Conservation (phyloP, 345 rosid species). For the Boechera stricta region DNA sequence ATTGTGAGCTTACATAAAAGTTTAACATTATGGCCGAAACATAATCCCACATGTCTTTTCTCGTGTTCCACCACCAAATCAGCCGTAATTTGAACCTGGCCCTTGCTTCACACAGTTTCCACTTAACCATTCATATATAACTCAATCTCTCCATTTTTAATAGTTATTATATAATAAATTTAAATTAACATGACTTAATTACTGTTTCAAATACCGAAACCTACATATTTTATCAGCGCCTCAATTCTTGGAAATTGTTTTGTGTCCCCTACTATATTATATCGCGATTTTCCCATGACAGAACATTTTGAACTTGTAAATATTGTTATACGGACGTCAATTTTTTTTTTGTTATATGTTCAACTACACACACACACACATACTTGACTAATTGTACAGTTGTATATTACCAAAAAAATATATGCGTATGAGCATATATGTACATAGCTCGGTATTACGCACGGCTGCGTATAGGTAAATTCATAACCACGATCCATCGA, state of each 20-base stretch:
- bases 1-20: constrained; percentile 2
- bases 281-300: constrained; percentile 25
- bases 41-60: constrained; percentile 46
- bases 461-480: not conserved
- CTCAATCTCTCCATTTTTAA: not conserved
- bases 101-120: constrained; percentile 26
- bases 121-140: constrained; percentile 28
- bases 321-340: not conserved
- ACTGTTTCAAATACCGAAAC: constrained; percentile 15
- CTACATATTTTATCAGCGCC: not conserved
- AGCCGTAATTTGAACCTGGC: constrained; percentile 42
- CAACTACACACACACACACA: not conserved
- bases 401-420: not conserved
- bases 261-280: constrained; percentile 28
- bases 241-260: constrained; percentile 30
- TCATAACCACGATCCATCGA: too few relatives aligned
- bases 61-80: constrained; percentile 42
- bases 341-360: not conserved
- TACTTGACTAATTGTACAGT: not conserved
- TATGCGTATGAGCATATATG: not conserved
- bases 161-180: not conserved
- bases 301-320: constrained; percentile 33
- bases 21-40: constrained; percentile 24
- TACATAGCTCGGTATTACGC: too few relatives aligned
- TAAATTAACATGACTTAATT: not conserved